Base-by-base conservation (phyloP, 2,329 filamentous ascomycete species). In the Byssoonygena ceratinophila region DNA sequence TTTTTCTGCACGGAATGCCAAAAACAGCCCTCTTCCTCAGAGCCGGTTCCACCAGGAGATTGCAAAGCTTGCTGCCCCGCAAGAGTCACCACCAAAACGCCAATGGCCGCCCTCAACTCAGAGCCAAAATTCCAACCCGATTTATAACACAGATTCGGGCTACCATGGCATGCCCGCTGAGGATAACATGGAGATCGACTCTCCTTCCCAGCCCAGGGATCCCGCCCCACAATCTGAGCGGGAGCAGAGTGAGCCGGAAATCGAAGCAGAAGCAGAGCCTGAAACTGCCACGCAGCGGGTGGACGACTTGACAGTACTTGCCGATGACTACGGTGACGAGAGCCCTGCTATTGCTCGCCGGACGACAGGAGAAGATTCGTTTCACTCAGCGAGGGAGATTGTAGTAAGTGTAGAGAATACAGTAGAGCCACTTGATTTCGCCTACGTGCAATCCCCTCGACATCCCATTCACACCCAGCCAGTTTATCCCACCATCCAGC, bases 101-200 rank as follows among this genome's bases (percentile, higher is more conserved):
- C 46, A 59, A 25, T 60, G 57, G 52, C 59, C 54, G 36, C 57
- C 57, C 29, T 60, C 63, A 32, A 63, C 62, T 4, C 57, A 65
- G 37, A 65, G 65, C 36, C 54, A 67, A 55, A 71, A 69, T 58
- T 69, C 68, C 1, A 68, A 69, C 52, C 61, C 66, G 1, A 64
- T 65, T 45, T 68, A 67, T 41, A 71, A 72, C 49, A 69, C 69
- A 3, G 71, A 74, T 56, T 75, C 73, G 0, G 73, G 72, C 8
- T 74, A 75, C 52, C 71, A 75, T 64, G 71, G 70, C 37, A 69
- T 73, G 64, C 61, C 63, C 31, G 68, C 70, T 46, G 64, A 68
- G 37, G 69, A 69, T 18, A 68, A 72, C 23, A 58, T 69, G 54
- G 66, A 70, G 50, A 37, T 55, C 18, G 49, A 52, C 11, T 52